Conservation (phyloP, 345 rosid genomes). For the Eucalyptus urophylla region DNA sequence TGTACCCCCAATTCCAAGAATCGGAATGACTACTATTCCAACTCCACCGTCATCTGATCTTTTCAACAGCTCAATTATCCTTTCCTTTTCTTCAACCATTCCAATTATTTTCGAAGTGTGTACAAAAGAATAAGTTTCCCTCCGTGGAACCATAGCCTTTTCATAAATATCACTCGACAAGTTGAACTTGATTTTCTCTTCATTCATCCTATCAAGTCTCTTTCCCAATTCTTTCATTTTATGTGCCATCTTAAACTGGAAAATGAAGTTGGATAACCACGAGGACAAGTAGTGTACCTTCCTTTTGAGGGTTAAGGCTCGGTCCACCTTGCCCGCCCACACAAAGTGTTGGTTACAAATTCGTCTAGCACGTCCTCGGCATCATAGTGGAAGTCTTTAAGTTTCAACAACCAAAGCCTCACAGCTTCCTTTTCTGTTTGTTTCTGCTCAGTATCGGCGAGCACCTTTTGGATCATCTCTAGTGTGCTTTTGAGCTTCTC, state of each 20-base stretch:
- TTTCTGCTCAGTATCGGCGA: conserved; percentile 2
- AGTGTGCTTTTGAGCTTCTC: not conserved
- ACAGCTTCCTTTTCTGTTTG: not conserved
- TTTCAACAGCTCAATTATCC: not conserved
- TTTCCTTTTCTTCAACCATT: not conserved
- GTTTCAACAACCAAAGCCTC: not conserved
- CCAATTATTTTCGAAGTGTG: not conserved
- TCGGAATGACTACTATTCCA: not conserved
- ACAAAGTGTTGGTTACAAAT: not conserved
- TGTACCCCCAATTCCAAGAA: not conserved
- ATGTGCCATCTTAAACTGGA: not conserved
- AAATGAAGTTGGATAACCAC: no score
- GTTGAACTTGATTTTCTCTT: not conserved
- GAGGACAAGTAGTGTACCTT: not conserved
- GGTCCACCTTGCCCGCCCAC: not conserved
- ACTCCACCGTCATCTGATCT: not conserved
- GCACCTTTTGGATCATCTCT: not conserved
- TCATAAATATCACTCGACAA: not conserved
- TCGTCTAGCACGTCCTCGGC: conserved; percentile 6
- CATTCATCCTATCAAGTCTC: not conserved
- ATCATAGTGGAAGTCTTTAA: not conserved
- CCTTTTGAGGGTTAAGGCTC: not conserved
- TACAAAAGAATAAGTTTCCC: conserved; percentile 1
- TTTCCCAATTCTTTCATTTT: not conserved
- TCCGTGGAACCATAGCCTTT: not conserved